Percentiles rank a stretch among this genome's conserved stretches.
phyloP scores from a whole-genome alignment of 2,329 filamentous ascomycete genomes.

The Apiospora phragmitis region DNA sequence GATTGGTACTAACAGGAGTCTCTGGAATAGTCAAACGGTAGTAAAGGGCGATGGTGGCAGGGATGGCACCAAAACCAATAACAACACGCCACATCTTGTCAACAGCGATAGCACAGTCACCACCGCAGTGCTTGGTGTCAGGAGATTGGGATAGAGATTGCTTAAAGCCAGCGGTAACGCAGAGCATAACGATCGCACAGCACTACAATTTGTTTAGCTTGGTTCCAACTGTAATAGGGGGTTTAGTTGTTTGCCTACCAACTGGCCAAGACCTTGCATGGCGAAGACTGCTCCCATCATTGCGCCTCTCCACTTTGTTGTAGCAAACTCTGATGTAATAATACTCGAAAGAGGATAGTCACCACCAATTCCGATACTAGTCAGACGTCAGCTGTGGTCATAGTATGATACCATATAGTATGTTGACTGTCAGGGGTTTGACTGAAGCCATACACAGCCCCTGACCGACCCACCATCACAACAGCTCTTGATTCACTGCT shows the following conservation, averaged over 20 bases:
- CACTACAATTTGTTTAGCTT: background rate
- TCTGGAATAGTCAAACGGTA: slow-evolving; percentile 80
- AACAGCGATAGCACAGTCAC: slow-evolving; percentile 66
- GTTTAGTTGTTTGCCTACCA: slow-evolving; percentile 39
- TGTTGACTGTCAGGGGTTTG: background rate
- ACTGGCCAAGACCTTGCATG: slow-evolving; percentile 84
- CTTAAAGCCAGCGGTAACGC: slow-evolving; percentile 72
- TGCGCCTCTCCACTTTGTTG: slow-evolving; percentile 80
- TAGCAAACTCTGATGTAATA: slow-evolving; percentile 86
- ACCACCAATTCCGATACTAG: slow-evolving; percentile 65
- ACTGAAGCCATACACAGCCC: background rate
- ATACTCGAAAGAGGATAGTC: slow-evolving; percentile 82
- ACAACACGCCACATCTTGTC: slow-evolving; percentile 88
- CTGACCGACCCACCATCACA: background rate
- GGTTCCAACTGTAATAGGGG: background rate
- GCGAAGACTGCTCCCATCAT: slow-evolving; percentile 89
- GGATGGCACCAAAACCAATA: slow-evolving; percentile 79
- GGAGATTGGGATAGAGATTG: slow-evolving; percentile 55
- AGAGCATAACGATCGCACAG: slow-evolving; percentile 74
- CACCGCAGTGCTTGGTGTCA: slow-evolving; percentile 57
- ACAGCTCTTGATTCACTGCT: background rate
- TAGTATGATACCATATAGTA: background rate
- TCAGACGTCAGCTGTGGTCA: background rate
- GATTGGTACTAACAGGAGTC: slow-evolving; percentile 54
- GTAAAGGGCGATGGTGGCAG: slow-evolving; percentile 79